Evolutionary conservation across 2,329 filamentous ascomycete species (phyloP).

Genomic region (Plenodomus lindquistii): DNA sequence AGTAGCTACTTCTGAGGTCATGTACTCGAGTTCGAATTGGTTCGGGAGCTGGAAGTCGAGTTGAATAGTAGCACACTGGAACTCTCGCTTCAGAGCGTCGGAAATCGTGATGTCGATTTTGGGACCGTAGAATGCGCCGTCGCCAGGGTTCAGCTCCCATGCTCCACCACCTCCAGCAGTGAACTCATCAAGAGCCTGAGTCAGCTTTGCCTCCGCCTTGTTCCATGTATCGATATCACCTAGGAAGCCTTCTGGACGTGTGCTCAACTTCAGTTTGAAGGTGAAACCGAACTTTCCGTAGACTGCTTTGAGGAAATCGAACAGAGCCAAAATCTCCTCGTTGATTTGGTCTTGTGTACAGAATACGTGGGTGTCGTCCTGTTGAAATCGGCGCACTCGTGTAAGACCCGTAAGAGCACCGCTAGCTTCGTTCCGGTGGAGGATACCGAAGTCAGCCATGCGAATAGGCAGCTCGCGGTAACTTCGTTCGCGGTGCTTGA

Average conservation of each 20-base stretch:
- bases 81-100: constrained; percentile 81
- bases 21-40: constrained; percentile 87
- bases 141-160: constrained; percentile 92
- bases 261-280: constrained; percentile 95
- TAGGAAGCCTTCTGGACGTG: constrained; percentile 84
- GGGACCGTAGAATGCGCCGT: constrained; percentile 97
- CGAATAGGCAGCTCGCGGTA: constrained; percentile 90
- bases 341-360: constrained; percentile 79
- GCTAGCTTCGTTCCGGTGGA: constrained; percentile 94
- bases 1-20: constrained; percentile 66
- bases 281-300: constrained; percentile 84
- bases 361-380: constrained; percentile 97
- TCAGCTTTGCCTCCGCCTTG: constrained; percentile 79
- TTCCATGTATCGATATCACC: constrained; percentile 88
- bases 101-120: constrained; percentile 98
- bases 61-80: constrained; percentile 92
- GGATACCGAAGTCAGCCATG: constrained; percentile 92
- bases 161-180: constrained; percentile 59
- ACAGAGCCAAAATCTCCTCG: constrained; percentile 77
- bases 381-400: constrained; percentile 89
- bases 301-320: constrained; percentile 82
- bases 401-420: constrained; percentile 90
- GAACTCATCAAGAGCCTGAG: constrained; percentile 79
- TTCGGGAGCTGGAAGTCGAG: constrained; percentile 84
- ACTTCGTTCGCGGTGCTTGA: constrained; percentile 78